Base-by-base conservation (phyloP, 495 filamentous ascomycete species). In the Parathielavia appendiculata region DNA sequence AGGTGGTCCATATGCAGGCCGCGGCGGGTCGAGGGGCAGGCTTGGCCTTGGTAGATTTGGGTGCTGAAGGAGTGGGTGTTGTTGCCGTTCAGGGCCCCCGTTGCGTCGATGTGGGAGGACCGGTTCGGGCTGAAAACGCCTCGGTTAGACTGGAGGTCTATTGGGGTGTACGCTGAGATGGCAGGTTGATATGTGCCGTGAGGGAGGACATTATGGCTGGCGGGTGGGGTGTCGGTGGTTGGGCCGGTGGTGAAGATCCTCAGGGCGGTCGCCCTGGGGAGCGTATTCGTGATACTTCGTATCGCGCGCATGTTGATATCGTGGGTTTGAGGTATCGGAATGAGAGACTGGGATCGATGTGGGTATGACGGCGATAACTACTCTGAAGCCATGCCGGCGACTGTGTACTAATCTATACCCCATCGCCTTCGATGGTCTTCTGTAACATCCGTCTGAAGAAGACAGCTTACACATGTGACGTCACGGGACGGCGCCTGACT, bases 21-120 rank as follows among this genome's bases (percentile, higher is more conserved):
- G 2, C 49, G 49, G 10, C 45, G 45, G 45, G 34, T 12, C 16
- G 41, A 44, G 30, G 41, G 54, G 34, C 34, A 22, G 14, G 40
- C 23, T 23, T 61, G 59, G 13, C 53, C 59, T 53, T 56, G 53
- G 46, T 56, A 61, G 53, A 61, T 61, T 11, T 56, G 53, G 9
- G 59, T 61, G 30, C 26, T 44, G 59, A 56, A 48, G 34, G 47
- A 45, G 20, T 5, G 26, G 10, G 36, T 40, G 26, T 5, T 43
- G 52, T 50, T n/a, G n/a, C n/a, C n/a, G n/a, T n/a, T n/a, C n/a
- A n/a, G n/a, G n/a, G n/a, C n/a, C 1, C 32, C 43, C 1, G 59
- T 13, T n/a, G 40, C 30, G 19, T 51, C 17, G 41, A 32, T 30
- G 34, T 48, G 54, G 1, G 54, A 39, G 36, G 5, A 11, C 19